Evolutionary conservation across 2,329 filamentous ascomycete species (phyloP).

Genomic region (Lizonia empirigonia): DNA sequence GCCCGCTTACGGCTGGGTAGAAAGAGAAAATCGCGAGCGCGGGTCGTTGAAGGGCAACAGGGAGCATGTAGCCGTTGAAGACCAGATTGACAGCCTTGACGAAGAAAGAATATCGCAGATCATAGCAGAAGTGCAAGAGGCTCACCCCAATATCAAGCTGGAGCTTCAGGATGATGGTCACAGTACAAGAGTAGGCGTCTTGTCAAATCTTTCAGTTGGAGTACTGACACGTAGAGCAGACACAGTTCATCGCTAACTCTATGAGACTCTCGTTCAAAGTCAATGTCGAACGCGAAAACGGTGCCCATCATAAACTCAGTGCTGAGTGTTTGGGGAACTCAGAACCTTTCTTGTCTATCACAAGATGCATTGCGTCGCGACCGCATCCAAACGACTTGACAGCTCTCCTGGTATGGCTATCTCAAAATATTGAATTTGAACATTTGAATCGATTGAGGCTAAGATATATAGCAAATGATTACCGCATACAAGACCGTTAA

Average conservation of each 20-base stretch:
- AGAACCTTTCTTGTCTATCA: slow-evolving; percentile 38
- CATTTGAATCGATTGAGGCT: slow-evolving; percentile 15
- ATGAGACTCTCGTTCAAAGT: slow-evolving; percentile 37
- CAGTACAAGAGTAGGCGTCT: slow-evolving; percentile 31
- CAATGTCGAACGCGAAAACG: slow-evolving; percentile 33
- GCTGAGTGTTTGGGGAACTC: slow-evolving; percentile 40
- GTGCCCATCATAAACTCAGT: slow-evolving; percentile 32
- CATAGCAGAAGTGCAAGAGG: slow-evolving; percentile 32
- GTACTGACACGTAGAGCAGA: slow-evolving; percentile 24
- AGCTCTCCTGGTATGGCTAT: slow-evolving; percentile 40
- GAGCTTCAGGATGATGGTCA: slow-evolving; percentile 32
- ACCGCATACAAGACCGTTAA: slow-evolving; percentile 45
- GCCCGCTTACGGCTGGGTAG: slow-evolving; percentile 49
- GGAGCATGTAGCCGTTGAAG: slow-evolving; percentile 10
- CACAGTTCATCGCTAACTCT: slow-evolving; percentile 33
- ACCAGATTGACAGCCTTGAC: slow-evolving; percentile 13
- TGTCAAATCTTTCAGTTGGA: not conserved
- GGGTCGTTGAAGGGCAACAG: slow-evolving; percentile 19
- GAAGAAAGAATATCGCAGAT: slow-evolving; percentile 31
- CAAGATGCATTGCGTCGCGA: slow-evolving; percentile 43
- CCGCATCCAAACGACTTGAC: slow-evolving; percentile 39
- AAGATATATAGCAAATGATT: slow-evolving; percentile 45
- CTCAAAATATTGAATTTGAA: not conserved
- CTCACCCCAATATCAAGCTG: slow-evolving; percentile 37
- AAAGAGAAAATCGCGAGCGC: slow-evolving; percentile 32